phyloP scores from a whole-genome alignment of 768 basidiomycete genomes.

The Albatrellus ellisii region DNA sequence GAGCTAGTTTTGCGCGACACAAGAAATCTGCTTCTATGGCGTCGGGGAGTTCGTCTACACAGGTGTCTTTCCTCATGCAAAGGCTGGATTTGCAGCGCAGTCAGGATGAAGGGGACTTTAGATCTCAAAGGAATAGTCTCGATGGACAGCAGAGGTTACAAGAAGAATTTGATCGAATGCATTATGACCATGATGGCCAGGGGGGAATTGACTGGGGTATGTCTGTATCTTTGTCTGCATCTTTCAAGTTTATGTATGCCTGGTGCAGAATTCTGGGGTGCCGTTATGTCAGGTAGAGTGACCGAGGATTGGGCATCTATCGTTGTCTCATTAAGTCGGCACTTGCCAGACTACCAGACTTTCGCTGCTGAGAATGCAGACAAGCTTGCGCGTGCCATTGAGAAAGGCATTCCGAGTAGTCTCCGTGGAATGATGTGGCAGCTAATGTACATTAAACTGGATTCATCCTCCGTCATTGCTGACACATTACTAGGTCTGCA shows the following conservation, averaged over 20 bases:
- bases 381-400: constrained; percentile 79
- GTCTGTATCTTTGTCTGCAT: constrained; percentile 14
- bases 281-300: constrained; percentile 71
- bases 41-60: constrained; percentile 39
- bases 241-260: not conserved
- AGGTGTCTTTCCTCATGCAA: constrained; percentile 40
- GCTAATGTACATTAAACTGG: constrained; percentile 47
- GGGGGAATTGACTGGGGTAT: constrained; percentile 67
- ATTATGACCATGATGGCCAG: constrained; percentile 33
- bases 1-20: constrained; percentile 21
- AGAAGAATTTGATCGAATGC: constrained; percentile 61
- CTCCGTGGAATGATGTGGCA: constrained; percentile 96
- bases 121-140: constrained; percentile 32
- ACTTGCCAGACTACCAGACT: constrained; percentile 60
- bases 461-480: not conserved
- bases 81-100: constrained; percentile 35
- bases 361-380: constrained; percentile 75
- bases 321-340: not conserved
- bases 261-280: constrained; percentile 81
- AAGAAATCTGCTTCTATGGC: constrained; percentile 51
- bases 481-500: constrained; percentile 49
- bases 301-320: not conserved
- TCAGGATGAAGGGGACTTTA: constrained; percentile 25
- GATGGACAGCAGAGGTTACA: constrained; percentile 63
- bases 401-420: constrained; percentile 79